Evolutionary conservation across 2,329 filamentous ascomycete genomes (phyloP), one percentile per base, ranked within the genome.

Genomic region (Aspergillus alliaceus): DNA sequence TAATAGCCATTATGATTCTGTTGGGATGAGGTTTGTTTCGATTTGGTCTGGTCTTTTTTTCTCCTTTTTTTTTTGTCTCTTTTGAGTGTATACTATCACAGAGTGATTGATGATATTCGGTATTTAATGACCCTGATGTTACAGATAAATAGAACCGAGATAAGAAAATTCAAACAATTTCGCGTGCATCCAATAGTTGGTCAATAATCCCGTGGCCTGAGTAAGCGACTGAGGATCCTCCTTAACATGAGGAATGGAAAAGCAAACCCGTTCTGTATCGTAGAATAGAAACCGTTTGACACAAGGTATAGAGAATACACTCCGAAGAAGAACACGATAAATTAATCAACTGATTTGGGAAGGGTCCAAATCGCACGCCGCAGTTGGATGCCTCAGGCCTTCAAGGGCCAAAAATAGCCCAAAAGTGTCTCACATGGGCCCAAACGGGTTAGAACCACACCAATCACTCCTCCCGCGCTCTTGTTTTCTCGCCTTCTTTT

Each of bases 371-470:
- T 40, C 44, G 22, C 29, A 22, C 18, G 44, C 18, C 18, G 44
- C n/a, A 7, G 24, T 22, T 37, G 18, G 24, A 5, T 52, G 60
- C 56, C 59, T 60, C 50, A 62, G 60, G 60, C 58, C 22, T 20
- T 11, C 46, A n/a, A n/a, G n/a, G n/a, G n/a, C 54, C 59, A 66
- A 66, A 65, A 66, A 66, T 66, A 66, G 63, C 57, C 44, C 46
- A 35, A 46, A 14, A 42, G n/a, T 66, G 62, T 66, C 64, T 66
- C 63, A 66, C 53, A 54, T 46, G 39, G 1, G 31, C 62, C 60
- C 53, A 55, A 63, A 46, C 20, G 37, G 62, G 57, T 37, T 57
- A 64, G 62, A 42, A 54, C 61, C 34, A 55, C 53, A 44, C 24
- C 35, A 29, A 25, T 42, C 14, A 42, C 15, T 42, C n/a, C n/a